Base-by-base conservation (phyloP, 2,329 filamentous ascomycete species). In the Ophiostoma fasciatum region DNA sequence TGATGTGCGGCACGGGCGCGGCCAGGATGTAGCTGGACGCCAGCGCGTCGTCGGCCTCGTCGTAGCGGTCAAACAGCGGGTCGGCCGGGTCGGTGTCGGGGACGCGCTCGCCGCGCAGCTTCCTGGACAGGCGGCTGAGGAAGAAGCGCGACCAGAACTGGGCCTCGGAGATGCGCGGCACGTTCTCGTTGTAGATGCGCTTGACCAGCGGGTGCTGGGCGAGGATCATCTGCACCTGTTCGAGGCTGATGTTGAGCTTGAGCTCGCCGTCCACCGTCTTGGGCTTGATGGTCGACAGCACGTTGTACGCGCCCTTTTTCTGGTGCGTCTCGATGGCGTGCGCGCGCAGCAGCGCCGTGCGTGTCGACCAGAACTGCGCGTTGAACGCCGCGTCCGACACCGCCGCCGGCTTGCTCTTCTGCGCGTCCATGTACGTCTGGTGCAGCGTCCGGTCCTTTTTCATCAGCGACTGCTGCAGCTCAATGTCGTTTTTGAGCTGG, bases 101-200 rank as follows among this genome's bases (percentile, higher is more conserved):
- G 30, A 93, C 74, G 35, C 83, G 81, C 57, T 96, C 85, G 26
- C 92, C 90, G 39, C 87, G 82, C 38, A 98, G 63, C 51, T 85
- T 88, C 59, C 94, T 94, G 45, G 85, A 84, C 8, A 98, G 62
- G 38, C 82, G 74, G 55, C 84, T 94, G 42, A 87, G 74, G 54
- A 98, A 96, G 59, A 98, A 98, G 12, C 83, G 72, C 6, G 81
- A 81, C 87, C 88, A 98, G 53, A 98, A 98, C 33, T 83, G 75
- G 38, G 68, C 66, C 49, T 93, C 82, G 19, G 68, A 74, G 27
- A 92, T 58, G 41, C 80, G 82, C 5, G 83, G 85, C 0, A 94
- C 85, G 45, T 87, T 84, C 51, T 94, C 87, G 51, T 96, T 84
- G 56, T 94, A 96, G 7, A 93, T 82, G 15, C 77, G 74, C 53